These are phyloP conservation scores for Aspergillus wentii DNA, from an alignment of 495 filamentous ascomycete species.

Conservation along the genomic window DNA sequence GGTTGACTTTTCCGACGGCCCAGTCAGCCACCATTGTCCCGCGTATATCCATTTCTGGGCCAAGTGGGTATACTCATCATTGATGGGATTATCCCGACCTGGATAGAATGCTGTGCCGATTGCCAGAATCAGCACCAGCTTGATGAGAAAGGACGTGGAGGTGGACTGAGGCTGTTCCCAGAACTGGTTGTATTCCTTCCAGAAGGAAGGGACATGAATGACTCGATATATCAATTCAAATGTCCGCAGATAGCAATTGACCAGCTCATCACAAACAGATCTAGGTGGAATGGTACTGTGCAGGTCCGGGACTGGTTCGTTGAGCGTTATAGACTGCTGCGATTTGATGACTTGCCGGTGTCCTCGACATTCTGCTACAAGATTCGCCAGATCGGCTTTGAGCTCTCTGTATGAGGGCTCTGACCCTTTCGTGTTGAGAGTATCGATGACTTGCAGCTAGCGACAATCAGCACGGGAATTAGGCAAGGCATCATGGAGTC, in stretches of 20 bases:
- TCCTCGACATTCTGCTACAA: slow-evolving; percentile 14
- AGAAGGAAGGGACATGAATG: slow-evolving; percentile 44
- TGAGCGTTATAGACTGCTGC: slow-evolving; percentile 8
- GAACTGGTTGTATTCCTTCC: slow-evolving; percentile 38
- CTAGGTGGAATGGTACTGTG: slow-evolving; percentile 13
- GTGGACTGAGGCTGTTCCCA: slow-evolving; percentile 22
- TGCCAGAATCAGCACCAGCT: slow-evolving; percentile 18
- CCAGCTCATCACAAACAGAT: slow-evolving; percentile 32
- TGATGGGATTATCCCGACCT: background rate
- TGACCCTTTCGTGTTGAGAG: slow-evolving; percentile 8
- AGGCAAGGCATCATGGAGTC: background rate
- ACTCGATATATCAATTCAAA: slow-evolving; percentile 45
- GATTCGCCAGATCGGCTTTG: slow-evolving; percentile 9
- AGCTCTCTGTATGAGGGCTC: slow-evolving; percentile 7
- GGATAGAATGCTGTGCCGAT: slow-evolving; percentile 26
- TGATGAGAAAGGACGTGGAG: slow-evolving; percentile 12
- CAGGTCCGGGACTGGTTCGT: slow-evolving; percentile 15
- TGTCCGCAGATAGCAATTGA: slow-evolving; percentile 38
- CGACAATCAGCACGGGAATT: background rate
- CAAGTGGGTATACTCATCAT: slow-evolving; percentile 2
- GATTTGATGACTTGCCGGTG: slow-evolving; percentile 15
- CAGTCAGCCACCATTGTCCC: slow-evolving; percentile 49
- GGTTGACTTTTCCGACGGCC: slow-evolving; percentile 42
- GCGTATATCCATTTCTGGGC: slow-evolving; percentile 44
- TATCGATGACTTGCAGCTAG: slow-evolving; percentile 9